These are phyloP conservation scores for Amaranthus hypochondriacus DNA, from an alignment of 148 eudicot species.

Conservation along the genomic window DNA sequence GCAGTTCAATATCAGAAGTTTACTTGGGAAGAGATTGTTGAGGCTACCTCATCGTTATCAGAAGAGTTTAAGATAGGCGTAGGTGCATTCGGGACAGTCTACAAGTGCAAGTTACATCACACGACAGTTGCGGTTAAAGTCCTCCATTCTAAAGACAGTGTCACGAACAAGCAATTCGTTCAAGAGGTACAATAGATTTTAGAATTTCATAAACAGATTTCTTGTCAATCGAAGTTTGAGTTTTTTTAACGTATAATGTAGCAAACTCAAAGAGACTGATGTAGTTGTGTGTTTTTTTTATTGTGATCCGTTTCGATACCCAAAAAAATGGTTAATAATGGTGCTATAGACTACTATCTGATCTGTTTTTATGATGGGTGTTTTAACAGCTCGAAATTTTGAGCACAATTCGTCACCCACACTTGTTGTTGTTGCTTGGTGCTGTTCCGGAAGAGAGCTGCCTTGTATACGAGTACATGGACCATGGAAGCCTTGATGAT, in stretches of 20 bases:
- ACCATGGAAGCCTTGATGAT: slow-evolving; percentile 83
- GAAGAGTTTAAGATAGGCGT: slow-evolving; percentile 63
- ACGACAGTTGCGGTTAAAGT: slow-evolving; percentile 83
- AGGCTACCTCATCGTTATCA: slow-evolving; percentile 69
- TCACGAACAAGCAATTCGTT: slow-evolving; percentile 66
- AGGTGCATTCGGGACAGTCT: slow-evolving; percentile 87
- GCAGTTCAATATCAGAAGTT: slow-evolving; percentile 57
- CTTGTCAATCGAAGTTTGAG: not conserved
- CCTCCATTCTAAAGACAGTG: slow-evolving; percentile 59
- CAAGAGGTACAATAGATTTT: slow-evolving; percentile 61
- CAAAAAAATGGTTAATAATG: no score
- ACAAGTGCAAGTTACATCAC: slow-evolving; percentile 80
- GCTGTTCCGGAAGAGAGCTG: slow-evolving; percentile 74
- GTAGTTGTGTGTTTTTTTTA: no score
- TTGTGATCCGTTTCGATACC: no score
- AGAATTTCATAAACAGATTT: not conserved
- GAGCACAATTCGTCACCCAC: slow-evolving; percentile 84
- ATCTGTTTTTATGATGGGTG: slow-evolving; percentile 1
- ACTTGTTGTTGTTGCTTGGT: slow-evolving; percentile 78
- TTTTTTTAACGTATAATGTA: not conserved
- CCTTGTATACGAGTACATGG: slow-evolving; percentile 95
- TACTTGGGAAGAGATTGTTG: slow-evolving; percentile 75
- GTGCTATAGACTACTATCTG: not conserved
- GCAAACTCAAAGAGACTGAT: no score
- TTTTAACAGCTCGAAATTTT: slow-evolving; percentile 74